phyloP scores from a whole-genome alignment of 768 basidiomycete species.

The Russula sp. region DNA sequence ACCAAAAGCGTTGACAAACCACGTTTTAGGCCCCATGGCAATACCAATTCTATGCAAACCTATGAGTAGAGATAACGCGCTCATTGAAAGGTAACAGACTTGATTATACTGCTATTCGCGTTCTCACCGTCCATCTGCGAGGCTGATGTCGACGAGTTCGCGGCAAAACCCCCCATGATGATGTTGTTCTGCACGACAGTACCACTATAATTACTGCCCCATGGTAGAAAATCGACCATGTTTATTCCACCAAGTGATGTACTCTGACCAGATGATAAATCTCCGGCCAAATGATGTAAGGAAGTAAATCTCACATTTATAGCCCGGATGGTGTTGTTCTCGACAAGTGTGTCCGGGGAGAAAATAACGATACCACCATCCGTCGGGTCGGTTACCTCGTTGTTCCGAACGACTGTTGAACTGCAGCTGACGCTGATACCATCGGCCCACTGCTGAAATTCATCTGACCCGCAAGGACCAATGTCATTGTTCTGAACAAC shows the following conservation, averaged over 20 bases:
- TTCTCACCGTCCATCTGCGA: slow-evolving; percentile 53
- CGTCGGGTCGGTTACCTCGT: slow-evolving; percentile 67
- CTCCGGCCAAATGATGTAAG: slow-evolving; percentile 2
- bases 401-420: slow-evolving; percentile 60
- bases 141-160: slow-evolving; percentile 38
- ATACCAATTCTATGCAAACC: slow-evolving; percentile 64
- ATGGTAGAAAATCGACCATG: slow-evolving; percentile 70
- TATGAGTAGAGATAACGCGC: slow-evolving; percentile 12
- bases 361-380: slow-evolving; percentile 81
- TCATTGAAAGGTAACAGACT: slow-evolving; percentile 44
- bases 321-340: slow-evolving; percentile 76
- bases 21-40: slow-evolving; percentile 71
- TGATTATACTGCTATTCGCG: slow-evolving; percentile 58
- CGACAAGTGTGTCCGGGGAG: slow-evolving; percentile 65
- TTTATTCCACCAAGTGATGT: slow-evolving; percentile 76
- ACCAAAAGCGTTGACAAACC: slow-evolving; percentile 61
- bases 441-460: slow-evolving; percentile 74
- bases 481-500: slow-evolving; percentile 81
- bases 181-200: slow-evolving; percentile 65
- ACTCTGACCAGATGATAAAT: slow-evolving; percentile 41
- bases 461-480: slow-evolving; percentile 68
- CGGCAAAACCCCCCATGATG: slow-evolving; percentile 68
- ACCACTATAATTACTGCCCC: slow-evolving; percentile 57
- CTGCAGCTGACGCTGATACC: slow-evolving; percentile 73
- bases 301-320: slow-evolving; percentile 47